Conservation (phyloP, 345 rosid species). For the Syzygium jambos region DNA sequence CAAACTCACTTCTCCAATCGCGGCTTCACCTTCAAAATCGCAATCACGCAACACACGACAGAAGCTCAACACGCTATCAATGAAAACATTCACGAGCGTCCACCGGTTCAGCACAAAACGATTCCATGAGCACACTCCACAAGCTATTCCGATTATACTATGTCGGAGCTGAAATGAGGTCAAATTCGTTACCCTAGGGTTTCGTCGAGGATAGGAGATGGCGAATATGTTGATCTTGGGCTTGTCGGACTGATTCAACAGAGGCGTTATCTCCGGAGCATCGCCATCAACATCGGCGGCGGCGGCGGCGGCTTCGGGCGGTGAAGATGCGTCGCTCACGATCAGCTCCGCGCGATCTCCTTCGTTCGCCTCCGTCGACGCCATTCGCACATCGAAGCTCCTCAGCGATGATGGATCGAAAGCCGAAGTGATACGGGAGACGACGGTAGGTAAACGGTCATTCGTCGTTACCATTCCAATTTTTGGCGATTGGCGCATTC, state of each 20-base stretch:
- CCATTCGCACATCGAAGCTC: constrained; percentile 4
- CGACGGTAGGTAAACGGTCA: constrained; percentile 6
- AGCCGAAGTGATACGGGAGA: neutral
- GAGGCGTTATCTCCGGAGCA: constrained; percentile 60
- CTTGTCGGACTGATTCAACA: constrained; percentile 41
- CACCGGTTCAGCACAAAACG: neutral
- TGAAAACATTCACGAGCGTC: neutral
- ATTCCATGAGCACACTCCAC: neutral
- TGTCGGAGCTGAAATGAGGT: neutral
- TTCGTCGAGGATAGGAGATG: constrained; percentile 52
- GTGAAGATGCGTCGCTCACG: constrained; percentile 31
- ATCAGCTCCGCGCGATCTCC: constrained; percentile 54
- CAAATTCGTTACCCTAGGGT: constrained; percentile 43
- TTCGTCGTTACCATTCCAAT: neutral
- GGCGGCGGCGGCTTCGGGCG: constrained; percentile 10
- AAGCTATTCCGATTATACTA: neutral
- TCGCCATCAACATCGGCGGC: neutral
- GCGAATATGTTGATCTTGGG: constrained; percentile 82
- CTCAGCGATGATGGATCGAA: neutral
- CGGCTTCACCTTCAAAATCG: neutral
- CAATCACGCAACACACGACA: neutral
- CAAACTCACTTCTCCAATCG: neutral
- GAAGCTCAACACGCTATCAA: neutral
- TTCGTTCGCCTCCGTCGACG: constrained; percentile 21
- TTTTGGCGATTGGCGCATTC: neutral